Percentiles rank a stretch among this genome's conserved stretches.
Evolutionary conservation across 176 grass and related monocot species (phyloP).

Genomic region (Leersia perrieri): DNA sequence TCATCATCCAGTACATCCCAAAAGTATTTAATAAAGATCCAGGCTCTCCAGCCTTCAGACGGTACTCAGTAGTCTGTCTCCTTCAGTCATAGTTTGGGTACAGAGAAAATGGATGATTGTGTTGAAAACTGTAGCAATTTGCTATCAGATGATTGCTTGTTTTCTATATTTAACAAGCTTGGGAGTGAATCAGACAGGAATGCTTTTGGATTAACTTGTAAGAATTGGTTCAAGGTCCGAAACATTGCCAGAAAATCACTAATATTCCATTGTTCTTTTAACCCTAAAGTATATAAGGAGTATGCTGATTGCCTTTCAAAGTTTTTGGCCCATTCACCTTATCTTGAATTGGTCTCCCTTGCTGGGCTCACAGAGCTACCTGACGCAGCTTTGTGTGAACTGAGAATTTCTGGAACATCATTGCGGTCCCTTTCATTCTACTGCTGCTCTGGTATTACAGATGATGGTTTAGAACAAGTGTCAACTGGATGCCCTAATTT

Average conservation of each 20-base stretch:
- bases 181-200: conserved; percentile 52
- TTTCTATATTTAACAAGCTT: conserved; percentile 66
- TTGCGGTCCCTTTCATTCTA: conserved; percentile 80
- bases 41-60: conserved; percentile 51
- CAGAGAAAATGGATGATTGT: conserved; percentile 34
- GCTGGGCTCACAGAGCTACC: conserved; percentile 57
- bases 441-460: conserved; percentile 74
- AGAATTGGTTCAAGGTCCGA: conserved; percentile 73
- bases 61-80: conserved; percentile 23
- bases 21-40: conserved; percentile 70
- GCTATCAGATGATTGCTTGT: conserved; percentile 75
- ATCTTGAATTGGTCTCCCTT: conserved; percentile 61
- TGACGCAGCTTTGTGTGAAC: conserved; percentile 44
- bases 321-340: conserved; percentile 56
- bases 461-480: conserved; percentile 51
- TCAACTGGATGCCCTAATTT: conserved; percentile 67
- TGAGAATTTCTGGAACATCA: conserved; percentile 50
- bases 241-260: conserved; percentile 65
- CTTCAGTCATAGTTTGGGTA: conserved; percentile 31
- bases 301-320: conserved; percentile 57
- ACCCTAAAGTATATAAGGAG: conserved; percentile 55
- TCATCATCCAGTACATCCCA: conserved; percentile 45
- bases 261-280: conserved; percentile 60
- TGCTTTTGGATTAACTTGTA: conserved; percentile 87
- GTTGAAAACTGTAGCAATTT: conserved; percentile 24